Base-by-base conservation (phyloP, 1,284 basidiomycete genomes). In the Malassezia restricta region DNA sequence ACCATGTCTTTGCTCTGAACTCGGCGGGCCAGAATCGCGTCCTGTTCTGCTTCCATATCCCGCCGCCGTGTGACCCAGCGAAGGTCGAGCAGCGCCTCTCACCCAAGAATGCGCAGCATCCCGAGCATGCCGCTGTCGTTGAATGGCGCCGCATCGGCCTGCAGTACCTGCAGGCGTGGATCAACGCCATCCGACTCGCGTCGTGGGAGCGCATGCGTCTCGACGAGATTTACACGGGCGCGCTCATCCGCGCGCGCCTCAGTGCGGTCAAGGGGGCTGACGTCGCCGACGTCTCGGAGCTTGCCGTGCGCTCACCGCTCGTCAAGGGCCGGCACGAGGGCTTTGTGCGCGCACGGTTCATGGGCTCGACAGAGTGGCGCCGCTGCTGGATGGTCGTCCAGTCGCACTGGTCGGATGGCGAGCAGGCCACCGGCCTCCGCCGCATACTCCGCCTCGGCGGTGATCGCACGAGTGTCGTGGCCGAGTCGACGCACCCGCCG, bases 201-300 rank as follows among this genome's bases (percentile, higher is more conserved):
- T 81, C 86, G 46, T 98, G 91, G 89, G 92, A 98, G 75, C 89
- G 94, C 64, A 86, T 87, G 1, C 82, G 91, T 27, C 79, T 96
- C 20, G 90, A 95, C 74, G 92, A 96, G 75, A 89, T 98, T 54
- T 98, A 98, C 74, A 96, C 92, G 0, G 91, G 90, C 2, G 87
- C 95, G 76, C 77, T 96, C 41, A 65, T 72, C 41, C 81, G 74
- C 82, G 81, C 32, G 67, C 71, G 73, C 27, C 64, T 68, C 29
- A 74, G 80, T 77, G 64, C 62, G 76, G 50, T 61, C 43, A 38
- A 35, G 3, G 48, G 33, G 3, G 8, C 38, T 20, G 42, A 40
- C n/a, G 30, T 40, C 15, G 43, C 35, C 12, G 54, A 52, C 17
- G 14, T 45, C 17, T 27, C 24, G 14, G 48, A 55, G 27, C 43